Base-by-base conservation (phyloP, 495 filamentous ascomycete genomes). In the Aspergillus heteromorphus region DNA sequence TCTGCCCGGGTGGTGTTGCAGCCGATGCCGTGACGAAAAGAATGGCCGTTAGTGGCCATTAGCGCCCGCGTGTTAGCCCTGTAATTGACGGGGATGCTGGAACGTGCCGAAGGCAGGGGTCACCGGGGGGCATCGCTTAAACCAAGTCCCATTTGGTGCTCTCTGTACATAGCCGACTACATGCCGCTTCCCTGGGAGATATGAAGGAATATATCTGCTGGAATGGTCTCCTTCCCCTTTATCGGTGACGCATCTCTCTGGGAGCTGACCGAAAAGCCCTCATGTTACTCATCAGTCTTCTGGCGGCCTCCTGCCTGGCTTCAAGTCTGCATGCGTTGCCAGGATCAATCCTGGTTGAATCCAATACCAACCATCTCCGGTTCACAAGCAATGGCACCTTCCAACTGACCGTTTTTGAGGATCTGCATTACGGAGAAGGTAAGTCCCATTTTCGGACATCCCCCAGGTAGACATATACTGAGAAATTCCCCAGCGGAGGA, bases 391-490 rank as follows among this genome's bases (percentile, higher is more conserved):
- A 72, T 54, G 65, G 70, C 27, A 70, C 68, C 3, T 77, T 77
- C 40, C 70, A 77, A 14, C 72, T 89, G 21, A 68, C 79, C 16
- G 73, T 89, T 23, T 87, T 90, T 56, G 71, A 80, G 19, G 87
- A 89, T 59, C 60, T 89, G 17, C 85, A 89, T 65, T 88, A 84
- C 56, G 86, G 82, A 9, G 86, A 89, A 62, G 75, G 80, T 81
- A 70, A 56, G 69, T 53, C 4, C 21, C 20, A 27, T 7, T 27
- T 7, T 27, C 23, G 23, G 45, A 49, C 8, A 29, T 51, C 51
- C 11, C 60, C 25, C 4, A 14, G 14, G 1, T 13, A 18, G 14
- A 19, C 4, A 4, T 20, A 67, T 55, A 60, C 50, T 48, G 23
- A 9, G 31, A 48, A 4, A 47, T 56, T 21, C 13, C 5, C 13